phyloP scores from a whole-genome alignment of 2,329 filamentous ascomycete genomes.

The Exophiala bonariae region DNA sequence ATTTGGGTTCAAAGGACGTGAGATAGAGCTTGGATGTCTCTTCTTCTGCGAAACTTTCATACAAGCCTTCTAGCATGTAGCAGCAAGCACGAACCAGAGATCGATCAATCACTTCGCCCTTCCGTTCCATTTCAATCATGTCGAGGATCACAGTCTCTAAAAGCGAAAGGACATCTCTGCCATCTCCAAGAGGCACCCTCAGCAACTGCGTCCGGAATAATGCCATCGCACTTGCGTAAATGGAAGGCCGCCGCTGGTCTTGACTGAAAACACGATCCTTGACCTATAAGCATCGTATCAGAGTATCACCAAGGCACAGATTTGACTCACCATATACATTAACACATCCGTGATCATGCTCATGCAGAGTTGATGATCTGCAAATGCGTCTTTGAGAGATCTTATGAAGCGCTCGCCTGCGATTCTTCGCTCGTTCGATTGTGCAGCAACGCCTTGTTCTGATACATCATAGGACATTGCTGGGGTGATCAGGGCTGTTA shows the following conservation, averaged over 20 bases:
- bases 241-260: constrained; percentile 71
- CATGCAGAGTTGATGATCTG: constrained; percentile 88
- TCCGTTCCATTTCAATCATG: constrained; percentile 87
- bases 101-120: constrained; percentile 85
- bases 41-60: constrained; percentile 75
- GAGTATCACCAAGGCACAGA: not conserved
- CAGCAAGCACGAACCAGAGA: constrained; percentile 78
- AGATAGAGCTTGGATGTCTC: constrained; percentile 81
- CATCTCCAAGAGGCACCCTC: constrained; percentile 53
- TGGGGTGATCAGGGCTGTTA: constrained; percentile 69
- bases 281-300: constrained; percentile 14
- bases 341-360: constrained; percentile 95
- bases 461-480: constrained; percentile 61
- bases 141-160: constrained; percentile 82
- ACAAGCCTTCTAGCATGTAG: constrained; percentile 86
- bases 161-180: constrained; percentile 65
- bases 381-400: constrained; percentile 75
- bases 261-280: constrained; percentile 78
- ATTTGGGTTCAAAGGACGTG: constrained; percentile 76
- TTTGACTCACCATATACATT: constrained; percentile 76
- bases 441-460: constrained; percentile 49
- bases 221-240: constrained; percentile 81
- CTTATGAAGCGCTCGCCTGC: constrained; percentile 82
- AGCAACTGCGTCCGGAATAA: constrained; percentile 87
- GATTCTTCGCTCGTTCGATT: constrained; percentile 74